Evolutionary conservation across 2,329 filamentous ascomycete genomes (phyloP), one percentile per base, ranked within the genome.

Genomic region (Phoma herbarum): DNA sequence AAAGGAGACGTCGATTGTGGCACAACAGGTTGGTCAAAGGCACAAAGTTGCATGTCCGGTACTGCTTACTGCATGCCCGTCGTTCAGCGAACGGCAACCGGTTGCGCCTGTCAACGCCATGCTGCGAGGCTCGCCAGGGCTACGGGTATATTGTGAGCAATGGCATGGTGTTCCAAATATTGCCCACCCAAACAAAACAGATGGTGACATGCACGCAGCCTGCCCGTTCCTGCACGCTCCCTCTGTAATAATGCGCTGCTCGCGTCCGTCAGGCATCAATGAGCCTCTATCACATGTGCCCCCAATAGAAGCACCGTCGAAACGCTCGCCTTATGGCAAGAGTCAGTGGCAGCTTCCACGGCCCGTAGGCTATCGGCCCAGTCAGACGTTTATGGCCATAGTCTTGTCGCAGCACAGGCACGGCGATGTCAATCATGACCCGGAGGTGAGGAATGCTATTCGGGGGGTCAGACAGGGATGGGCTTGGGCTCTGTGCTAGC

Each of bases 371-470:
- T 52, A 57, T 63, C 61, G 62, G 52, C 57, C 58, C 57, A 53
- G 55, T 52, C 48, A 61, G 57, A 57, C 53, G 62, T 63, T 51
- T n/a, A 28, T 35, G 18, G 48, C 48, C 25, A 23, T 59, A 63
- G 62, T 65, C 64, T 59, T 60, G 41, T 43, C 23, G 54, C 46
- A 53, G 33, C 53, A 60, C 62, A 68, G 66, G 63, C 63, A 66
- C 49, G 52, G 55, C 57, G n/a, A 65, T 65, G 67, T 62, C 65
- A 12, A 37, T 55, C 33, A 54, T 41, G 70, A 68, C 68, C 70
- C 71, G 64, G 68, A 59, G 64, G 67, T 55, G 63, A 67, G 72
- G 72, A 65, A 64, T 57, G 54, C 48, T 33, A 9, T 26, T 26
- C 23, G 41, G 29, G 29, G 31, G 57, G 58, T 57, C 64, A 22